Evolutionary conservation across 495 filamentous ascomycete species (phyloP), one percentile per base, ranked within the genome.

Genomic region (Friedmanniomyces simplex): DNA sequence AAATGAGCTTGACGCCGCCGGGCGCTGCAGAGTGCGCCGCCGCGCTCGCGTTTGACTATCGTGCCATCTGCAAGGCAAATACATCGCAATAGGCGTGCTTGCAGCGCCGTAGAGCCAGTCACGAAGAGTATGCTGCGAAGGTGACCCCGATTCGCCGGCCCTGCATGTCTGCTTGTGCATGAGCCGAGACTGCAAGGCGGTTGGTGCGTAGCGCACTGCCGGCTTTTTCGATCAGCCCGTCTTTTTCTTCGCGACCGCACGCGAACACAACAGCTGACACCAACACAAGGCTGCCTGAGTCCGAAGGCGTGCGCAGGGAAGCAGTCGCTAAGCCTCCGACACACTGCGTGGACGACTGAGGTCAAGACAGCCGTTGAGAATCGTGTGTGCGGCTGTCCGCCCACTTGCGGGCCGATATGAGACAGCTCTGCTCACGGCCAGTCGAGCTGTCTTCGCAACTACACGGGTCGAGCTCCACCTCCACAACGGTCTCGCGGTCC

Each of bases 101-200:
- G 22, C 54, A 28, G 47, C 43, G 54, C 20, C 21, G 21, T 24
- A 18, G 32, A 50, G 52, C 61, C 61, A 63, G 43, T 63, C 50
- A 63, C 43, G 48, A n/a, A 5, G 32, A n/a, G 32, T n/a, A 56
- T 45, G 37, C 36, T 32, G 36, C 45, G 28, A 3, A 45, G 39
- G 16, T 18, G 32, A n/a, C 7, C 11, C 8, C 39, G 43, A 63
- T 63, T 63, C 37, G 59, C 37, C 26, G 49, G 18, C 49, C 25
- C 14, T 48, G 50, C 50, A 54, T 39, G 28, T 32, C n/a, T 10
- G 18, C 34, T 10, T 37, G 25, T 28, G 32, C 32, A 28, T 20
- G 25, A 24, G 34, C 34, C 14, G 37, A 13, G 34, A 8, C 20
- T 16, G 51, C 18, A 2, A 7, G 32, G 37, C 16, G 8, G 32